Evolutionary conservation across 257 asterid species (phyloP).

Genomic region (Craterostigma plantagineum): DNA sequence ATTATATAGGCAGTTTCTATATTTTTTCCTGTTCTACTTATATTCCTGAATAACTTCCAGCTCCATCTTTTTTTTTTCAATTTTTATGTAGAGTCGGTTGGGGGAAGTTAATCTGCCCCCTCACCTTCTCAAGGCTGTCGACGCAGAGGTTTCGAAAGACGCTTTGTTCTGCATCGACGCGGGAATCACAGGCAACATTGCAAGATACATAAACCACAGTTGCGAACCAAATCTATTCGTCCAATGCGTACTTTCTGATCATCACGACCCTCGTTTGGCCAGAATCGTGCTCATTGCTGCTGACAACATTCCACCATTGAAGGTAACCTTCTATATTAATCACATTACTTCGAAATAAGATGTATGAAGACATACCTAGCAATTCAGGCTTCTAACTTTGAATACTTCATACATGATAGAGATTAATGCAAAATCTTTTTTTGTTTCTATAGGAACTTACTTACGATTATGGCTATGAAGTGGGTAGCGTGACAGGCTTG

Average conservation of each 20-base stretch:
- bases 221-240: conserved; percentile 78
- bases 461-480: conserved; percentile 60
- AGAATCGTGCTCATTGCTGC: conserved; percentile 61
- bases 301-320: conserved; percentile 71
- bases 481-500: conserved; percentile 57
- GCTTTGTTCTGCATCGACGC: conserved; percentile 86
- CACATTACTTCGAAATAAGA: not conserved
- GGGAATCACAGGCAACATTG: conserved; percentile 41
- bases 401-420: not conserved
- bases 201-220: conserved; percentile 75
- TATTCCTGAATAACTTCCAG: too few relatives aligned
- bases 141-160: conserved; percentile 25
- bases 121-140: conserved; percentile 20
- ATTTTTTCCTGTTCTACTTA: too few relatives aligned
- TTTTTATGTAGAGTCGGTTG: conserved; percentile 51
- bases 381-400: too few relatives aligned
- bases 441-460: conserved; percentile 58
- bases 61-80: not conserved
- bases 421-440: not conserved
- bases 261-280: conserved; percentile 54
- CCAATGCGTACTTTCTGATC: conserved; percentile 57
- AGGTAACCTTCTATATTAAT: conserved; percentile 23
- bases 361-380: too few relatives aligned
- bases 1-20: too few relatives aligned
- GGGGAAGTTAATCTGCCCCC: conserved; percentile 53